These are phyloP conservation scores for Endogone sp. DNA, from an alignment of 192 early-diverging fungal species.

Conservation along the genomic window DNA sequence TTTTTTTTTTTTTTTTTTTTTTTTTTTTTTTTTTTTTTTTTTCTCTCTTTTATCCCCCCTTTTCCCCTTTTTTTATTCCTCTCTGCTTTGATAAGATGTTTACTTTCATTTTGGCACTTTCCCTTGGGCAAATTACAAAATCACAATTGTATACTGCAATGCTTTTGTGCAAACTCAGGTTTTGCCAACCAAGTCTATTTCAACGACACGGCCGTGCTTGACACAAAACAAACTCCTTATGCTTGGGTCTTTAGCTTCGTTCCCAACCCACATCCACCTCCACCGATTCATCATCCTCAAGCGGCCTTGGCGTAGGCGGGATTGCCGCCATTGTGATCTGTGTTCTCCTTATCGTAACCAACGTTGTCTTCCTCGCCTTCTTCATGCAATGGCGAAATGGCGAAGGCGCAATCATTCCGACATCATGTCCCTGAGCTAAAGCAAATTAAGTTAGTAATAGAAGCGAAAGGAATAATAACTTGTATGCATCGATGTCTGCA, in stretches of 20 bases:
- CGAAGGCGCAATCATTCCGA: background rate
- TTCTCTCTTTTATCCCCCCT: no score
- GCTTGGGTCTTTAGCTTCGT: background rate
- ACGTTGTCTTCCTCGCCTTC: background rate
- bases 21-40: no score
- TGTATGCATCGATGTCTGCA: no score
- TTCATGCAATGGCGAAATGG: background rate
- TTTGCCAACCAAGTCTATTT: background rate
- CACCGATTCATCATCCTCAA: background rate
- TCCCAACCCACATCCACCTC: background rate
- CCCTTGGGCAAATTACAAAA: no score
- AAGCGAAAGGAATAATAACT: no score
- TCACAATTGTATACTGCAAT: no score
- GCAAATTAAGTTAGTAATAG: no score
- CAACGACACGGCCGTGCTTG: background rate
- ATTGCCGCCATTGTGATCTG: background rate
- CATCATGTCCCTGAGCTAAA: no score
- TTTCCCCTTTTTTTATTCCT: no score
- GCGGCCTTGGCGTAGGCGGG: background rate
- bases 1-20: no score
- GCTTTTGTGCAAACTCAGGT: background rate
- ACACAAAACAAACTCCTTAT: background rate
- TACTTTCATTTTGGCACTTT: background rate
- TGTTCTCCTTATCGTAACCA: background rate
- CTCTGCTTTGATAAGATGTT: background rate